Conservation (phyloP, 192 early-diverging fungal genomes). For the Backusella psychrophila region DNA sequence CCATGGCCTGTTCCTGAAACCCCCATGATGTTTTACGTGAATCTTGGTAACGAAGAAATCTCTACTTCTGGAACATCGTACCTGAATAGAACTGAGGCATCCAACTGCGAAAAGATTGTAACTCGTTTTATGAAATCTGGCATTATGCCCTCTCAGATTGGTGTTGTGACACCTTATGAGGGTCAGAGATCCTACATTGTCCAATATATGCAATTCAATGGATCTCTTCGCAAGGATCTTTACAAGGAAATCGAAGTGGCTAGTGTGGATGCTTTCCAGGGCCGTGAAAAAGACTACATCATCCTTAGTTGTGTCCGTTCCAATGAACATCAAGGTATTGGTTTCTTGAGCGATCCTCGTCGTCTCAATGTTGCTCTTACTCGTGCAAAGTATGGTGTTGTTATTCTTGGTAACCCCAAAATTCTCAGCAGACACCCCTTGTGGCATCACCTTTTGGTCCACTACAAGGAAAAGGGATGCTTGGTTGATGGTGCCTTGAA, state of each 20-base stretch:
- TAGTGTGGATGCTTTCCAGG: constrained; percentile 98
- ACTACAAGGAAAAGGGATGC: constrained; percentile 86
- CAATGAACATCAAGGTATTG: constrained; percentile 97
- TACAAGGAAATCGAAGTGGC: constrained; percentile 99
- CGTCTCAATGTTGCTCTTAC: constrained; percentile 90
- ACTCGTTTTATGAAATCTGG: constrained; percentile 90
- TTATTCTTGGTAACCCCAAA: constrained; percentile 93
- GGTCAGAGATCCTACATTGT: constrained; percentile 96
- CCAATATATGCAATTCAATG: constrained; percentile 93
- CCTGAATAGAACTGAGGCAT: constrained; percentile 95
- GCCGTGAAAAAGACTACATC: constrained; percentile 99
- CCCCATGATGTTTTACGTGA: constrained; percentile 95
- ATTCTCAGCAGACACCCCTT: constrained; percentile 89
- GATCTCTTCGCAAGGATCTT: constrained; percentile 84
- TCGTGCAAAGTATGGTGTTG: constrained; percentile 90
- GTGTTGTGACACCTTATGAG: constrained; percentile 98
- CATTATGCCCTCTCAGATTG: constrained; percentile 87
- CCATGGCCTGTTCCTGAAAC: constrained; percentile 94
- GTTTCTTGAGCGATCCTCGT: constrained; percentile 89
- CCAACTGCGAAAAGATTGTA: constrained; percentile 96
- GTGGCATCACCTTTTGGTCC: constrained; percentile 95
- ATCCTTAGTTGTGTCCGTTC: constrained; percentile 96
- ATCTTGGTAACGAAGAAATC: constrained; percentile 95
- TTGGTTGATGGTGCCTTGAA: constrained; percentile 92
- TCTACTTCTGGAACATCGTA: constrained; percentile 96